Evolutionary conservation across 306 rosid genomes (phyloP), one percentile per base, ranked within the genome.

Genomic region (Trichosanthes truncata): DNA sequence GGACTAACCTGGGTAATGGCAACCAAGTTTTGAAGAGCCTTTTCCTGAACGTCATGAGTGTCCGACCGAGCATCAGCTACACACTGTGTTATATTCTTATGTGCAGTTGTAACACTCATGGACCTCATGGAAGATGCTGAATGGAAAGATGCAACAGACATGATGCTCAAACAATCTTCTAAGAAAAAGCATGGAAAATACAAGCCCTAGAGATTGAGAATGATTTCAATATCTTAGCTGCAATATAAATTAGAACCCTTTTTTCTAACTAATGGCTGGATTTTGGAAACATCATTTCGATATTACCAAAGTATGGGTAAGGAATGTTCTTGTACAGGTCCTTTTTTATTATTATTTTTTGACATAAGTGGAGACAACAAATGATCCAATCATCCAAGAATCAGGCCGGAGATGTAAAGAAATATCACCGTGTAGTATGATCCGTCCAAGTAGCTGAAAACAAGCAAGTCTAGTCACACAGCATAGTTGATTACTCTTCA

Each of bases 1-100:
- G 94, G 90, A 72, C 85, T 94, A 15, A 94, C 90, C 81, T 85
- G 91, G 60, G 96, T 92, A 63, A 94, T 85, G 82, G 88, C 81
- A 81, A 78, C 87, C 40, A 92, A 66, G 7, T 86, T 82, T 80
- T 85, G 89, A 49, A 89, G 96, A n/a, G 89, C 93, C 79, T 83
- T 91, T 55, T 83, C 87, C 66, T 82, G 84, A 18, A 53, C 60
- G 77, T 84, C 92, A 25, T 25, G 78, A 12, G 88, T 76, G 13
- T 79, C 86, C 17, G 93, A 87, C 52, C 77, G 83, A 21, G 83
- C 80, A 8, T 85, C 72, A 2, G 78, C 41, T 15, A 94, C 56
- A 59, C 92, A 92, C 38, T 66, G 85, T 33, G 7, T 20, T 4
- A 91, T 85, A 14, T 80, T 80, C 76, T 88, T 91, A 21, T 75